Base-by-base conservation (phyloP, 352 stramenopile species). In the Phytophthora cactorum region DNA sequence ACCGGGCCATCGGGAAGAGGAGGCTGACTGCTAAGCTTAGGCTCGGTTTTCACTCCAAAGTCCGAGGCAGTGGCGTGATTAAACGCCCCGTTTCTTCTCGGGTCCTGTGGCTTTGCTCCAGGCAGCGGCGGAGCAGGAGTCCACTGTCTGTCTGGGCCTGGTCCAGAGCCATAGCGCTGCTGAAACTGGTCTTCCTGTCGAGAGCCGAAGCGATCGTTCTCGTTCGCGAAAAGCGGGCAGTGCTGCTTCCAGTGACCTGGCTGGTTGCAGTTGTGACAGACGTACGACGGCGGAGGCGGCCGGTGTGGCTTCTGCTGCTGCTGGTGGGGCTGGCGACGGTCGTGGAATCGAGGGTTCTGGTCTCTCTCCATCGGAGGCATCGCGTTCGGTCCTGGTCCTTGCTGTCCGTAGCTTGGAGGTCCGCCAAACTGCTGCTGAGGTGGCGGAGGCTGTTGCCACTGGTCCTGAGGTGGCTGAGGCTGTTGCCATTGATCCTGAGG, bases 221-320 rank as follows among this genome's bases (percentile, higher is more conserved):
- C 66, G 38, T 70, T 74, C n/a, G 12, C 50, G 31, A 69, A 74
- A 36, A 88, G 69, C 7, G 82, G 72, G 52, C 86, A 95, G 14
- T 92, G 68, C 25, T 93, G 81, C 39, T 93, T 93, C 87, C 87
- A 95, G 49, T 95, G 87, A 4, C 87, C 87, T 25, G 84, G 82
- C 41, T 84, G 73, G 14, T 79, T 79, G 66, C 87, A 95, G 36
- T 93, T 93, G 60, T 90, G 85, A 45, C 87, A 95, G 51, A 84
- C 75, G 31, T 95, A 95, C 25, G 79, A 85, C 4, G 74, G 62
- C 6, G 85, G 87, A 2, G 85, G 85, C 2, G 73, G 72, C 3
- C 72, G 54, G n/a, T 74, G 59, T 49, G 59, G 71, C 43, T 75
- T 76, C 15, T 72, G 62, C 6, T 59, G 65, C 22, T 22, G 22